phyloP scores from a whole-genome alignment of 106 monocot species.

The Xerophyta viscosa region DNA sequence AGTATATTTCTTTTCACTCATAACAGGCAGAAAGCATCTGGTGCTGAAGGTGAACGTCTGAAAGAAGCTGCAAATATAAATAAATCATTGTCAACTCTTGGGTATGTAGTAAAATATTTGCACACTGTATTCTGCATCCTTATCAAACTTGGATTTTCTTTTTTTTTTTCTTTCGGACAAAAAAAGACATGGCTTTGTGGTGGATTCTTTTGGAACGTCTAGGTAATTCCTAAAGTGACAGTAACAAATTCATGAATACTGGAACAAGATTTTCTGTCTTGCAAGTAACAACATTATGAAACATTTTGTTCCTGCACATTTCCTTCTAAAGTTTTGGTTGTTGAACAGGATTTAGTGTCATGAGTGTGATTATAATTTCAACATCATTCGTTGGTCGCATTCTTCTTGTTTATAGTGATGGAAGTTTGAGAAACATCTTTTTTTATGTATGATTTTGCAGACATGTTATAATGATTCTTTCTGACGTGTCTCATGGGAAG shows the following conservation, averaged over 20 bases:
- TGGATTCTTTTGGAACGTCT: too few species aligned
- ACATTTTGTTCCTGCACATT: too few species aligned
- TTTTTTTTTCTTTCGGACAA: too few species aligned
- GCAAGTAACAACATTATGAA: too few species aligned
- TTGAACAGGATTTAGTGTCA: too few species aligned
- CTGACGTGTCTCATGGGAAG: constrained; percentile 82
- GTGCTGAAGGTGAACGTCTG: constrained; percentile 87
- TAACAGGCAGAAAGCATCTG: constrained; percentile 86
- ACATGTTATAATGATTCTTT: constrained; percentile 92
- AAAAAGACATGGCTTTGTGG: too few species aligned
- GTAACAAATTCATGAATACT: too few species aligned
- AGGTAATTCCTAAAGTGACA: too few species aligned
- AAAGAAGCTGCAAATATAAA: constrained; percentile 96
- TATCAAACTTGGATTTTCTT: background rate
- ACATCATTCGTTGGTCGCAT: too few species aligned
- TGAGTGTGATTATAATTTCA: too few species aligned
- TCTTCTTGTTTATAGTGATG: background rate
- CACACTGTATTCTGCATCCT: background rate
- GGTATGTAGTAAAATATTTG: constrained; percentile 26
- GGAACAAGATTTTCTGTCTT: too few species aligned
- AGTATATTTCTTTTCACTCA: constrained; percentile 3
- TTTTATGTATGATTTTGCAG: constrained; percentile 26
- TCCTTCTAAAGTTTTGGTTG: too few species aligned
- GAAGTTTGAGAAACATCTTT: background rate
- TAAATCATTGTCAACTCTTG: constrained; percentile 93